Evolutionary conservation across 2,329 filamentous ascomycete genomes (phyloP), one percentile per base, ranked within the genome.

Genomic region (Samsoniella hepiali): DNA sequence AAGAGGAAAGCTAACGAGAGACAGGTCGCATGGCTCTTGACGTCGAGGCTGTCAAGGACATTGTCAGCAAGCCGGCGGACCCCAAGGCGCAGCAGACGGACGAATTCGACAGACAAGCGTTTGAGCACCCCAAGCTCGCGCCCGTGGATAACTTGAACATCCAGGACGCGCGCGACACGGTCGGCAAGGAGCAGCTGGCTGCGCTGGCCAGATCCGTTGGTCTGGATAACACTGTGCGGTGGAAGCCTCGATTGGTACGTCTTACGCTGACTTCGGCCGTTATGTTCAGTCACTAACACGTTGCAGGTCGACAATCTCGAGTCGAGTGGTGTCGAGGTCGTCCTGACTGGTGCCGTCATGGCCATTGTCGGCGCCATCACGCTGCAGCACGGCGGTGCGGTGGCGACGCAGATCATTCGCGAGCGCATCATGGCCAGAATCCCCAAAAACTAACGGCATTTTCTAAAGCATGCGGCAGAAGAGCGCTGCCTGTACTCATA

Each of bases 361-460:
- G 91, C 93, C 53, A 89, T 99, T 62, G 79, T 98, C 51, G 95
- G 95, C 29, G 95, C 95, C 11, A 77, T 99, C 60, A 88, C 92
- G n/a, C 79, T 99, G 71, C 92, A 97, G 75, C 88, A 90, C 69
- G 95, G 95, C 54, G 90, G 89, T 44, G 87, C 88, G 51, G 84
- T 90, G 62, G 93, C 94, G 64, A 89, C 88, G 67, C 83, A 85
- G 74, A 77, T 96, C 60, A 87, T 91, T 54, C 86, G 87, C 72
- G 90, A 97, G 69, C 87, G 88, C 75, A 88, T 97, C 74, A 76
- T 97, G 71, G 65, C 72, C 32, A 71, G 71, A 59, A 62, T 76
- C 64, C 64, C 67, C 17, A 68, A 69, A 58, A 65, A 66, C 22
- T 68, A 61, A 63, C 32, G 36, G 55, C 62, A 44, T 51, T 40